phyloP scores from a whole-genome alignment of 441 rosid genomes.

The Adansonia rubrostipa region DNA sequence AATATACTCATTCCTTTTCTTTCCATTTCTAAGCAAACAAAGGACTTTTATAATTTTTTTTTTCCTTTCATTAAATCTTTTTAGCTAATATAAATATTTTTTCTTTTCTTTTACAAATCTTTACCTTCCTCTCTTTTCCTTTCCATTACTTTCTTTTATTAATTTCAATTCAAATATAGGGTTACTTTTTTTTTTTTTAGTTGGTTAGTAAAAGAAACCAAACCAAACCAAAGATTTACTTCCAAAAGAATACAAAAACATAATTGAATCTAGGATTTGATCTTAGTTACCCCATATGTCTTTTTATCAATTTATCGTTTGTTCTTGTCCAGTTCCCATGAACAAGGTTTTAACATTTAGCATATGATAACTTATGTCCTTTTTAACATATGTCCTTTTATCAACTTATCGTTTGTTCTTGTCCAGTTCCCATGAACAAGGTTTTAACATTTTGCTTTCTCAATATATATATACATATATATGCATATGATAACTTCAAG shows the following conservation, averaged over 20 bases:
- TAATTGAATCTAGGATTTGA: constrained; percentile 1
- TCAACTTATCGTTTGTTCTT: not conserved
- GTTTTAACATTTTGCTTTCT: not conserved
- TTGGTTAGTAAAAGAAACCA: not conserved
- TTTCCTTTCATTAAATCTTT: too few species aligned
- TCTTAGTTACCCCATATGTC: not conserved
- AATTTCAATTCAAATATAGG: too few species aligned
- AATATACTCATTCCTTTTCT: too few species aligned
- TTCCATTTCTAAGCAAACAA: too few species aligned
- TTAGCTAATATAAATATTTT: too few species aligned
- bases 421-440: not conserved
- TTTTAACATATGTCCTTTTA: not conserved
- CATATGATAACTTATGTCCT: too few species aligned
- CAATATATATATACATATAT: too few species aligned
- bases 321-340: not conserved
- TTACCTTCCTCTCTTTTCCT: too few species aligned
- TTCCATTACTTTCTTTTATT: too few species aligned
- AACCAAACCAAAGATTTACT: not conserved
- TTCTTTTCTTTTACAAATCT: too few species aligned
- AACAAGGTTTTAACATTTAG: not conserved
- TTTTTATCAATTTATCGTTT: not conserved
- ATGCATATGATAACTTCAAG: not conserved
- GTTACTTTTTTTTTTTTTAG: not conserved
- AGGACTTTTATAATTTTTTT: too few species aligned
- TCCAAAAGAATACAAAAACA: not conserved